phyloP scores from a whole-genome alignment of 495 filamentous ascomycete species.

The Glonium stellatum region DNA sequence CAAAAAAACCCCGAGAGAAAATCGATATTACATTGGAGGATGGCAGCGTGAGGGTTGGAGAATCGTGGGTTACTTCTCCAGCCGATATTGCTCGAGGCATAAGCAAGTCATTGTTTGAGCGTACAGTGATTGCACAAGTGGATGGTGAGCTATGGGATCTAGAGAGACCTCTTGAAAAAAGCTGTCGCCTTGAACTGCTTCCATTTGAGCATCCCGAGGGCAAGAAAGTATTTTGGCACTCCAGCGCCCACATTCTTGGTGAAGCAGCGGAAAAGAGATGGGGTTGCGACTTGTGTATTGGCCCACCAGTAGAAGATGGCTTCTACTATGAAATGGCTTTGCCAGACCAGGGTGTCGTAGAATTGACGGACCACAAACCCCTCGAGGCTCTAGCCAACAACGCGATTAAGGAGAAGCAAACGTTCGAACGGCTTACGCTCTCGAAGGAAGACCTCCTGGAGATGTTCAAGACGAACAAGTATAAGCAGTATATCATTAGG shows the following conservation, averaged over 20 bases:
- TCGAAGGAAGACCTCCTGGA: slow-evolving; percentile 84
- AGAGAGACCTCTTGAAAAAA: slow-evolving; percentile 75
- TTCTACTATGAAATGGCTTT: slow-evolving; percentile 99
- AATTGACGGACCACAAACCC: slow-evolving; percentile 66
- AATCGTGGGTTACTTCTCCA: slow-evolving; percentile 67
- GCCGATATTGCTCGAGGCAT: slow-evolving; percentile 58
- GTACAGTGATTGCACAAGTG: slow-evolving; percentile 74
- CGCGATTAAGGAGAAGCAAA: slow-evolving; percentile 93
- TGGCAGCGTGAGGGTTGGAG: slow-evolving; percentile 54
- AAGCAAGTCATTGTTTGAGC: slow-evolving; percentile 63
- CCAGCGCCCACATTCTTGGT: slow-evolving; percentile 85
- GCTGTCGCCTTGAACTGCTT: slow-evolving; percentile 70
- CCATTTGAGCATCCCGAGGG: slow-evolving; percentile 81
- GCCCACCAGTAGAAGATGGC: slow-evolving; percentile 83
- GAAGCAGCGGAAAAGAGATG: slow-evolving; percentile 86
- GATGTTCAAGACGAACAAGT: slow-evolving; percentile 95
- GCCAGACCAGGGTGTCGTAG: slow-evolving; percentile 64
- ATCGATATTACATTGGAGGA: slow-evolving; percentile 62
- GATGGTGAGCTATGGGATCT: slow-evolving; percentile 88
- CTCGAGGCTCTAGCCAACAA: slow-evolving; percentile 66
- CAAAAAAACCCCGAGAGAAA: slow-evolving; percentile 54
- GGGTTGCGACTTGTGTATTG: slow-evolving; percentile 84
- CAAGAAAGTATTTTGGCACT: slow-evolving; percentile 85
- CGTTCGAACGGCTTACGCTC: slow-evolving; percentile 81
- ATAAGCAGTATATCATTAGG: slow-evolving; percentile 93